These are phyloP conservation scores for Colletotrichum viniferum DNA, from an alignment of 2,329 filamentous ascomycete genomes.

Conservation along the genomic window DNA sequence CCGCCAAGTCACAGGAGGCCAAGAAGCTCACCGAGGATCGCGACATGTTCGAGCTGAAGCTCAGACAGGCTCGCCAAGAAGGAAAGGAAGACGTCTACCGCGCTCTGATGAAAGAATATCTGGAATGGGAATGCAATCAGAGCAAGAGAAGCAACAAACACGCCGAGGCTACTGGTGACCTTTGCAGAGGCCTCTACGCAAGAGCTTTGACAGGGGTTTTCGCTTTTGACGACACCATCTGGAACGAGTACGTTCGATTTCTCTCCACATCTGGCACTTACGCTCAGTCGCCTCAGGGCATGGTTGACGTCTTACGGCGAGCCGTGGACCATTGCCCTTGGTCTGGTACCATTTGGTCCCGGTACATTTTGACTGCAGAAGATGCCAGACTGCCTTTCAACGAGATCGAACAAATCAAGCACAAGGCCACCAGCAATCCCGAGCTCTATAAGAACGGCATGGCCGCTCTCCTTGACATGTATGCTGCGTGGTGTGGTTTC, in stretches of 20 bases:
- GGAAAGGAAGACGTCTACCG: slow-evolving; percentile 61
- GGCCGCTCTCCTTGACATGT: slow-evolving; percentile 87
- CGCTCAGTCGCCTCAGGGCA: slow-evolving; percentile 42
- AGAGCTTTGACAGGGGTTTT: slow-evolving; percentile 75
- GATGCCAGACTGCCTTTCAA: slow-evolving; percentile 76
- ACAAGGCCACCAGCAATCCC: slow-evolving; percentile 85
- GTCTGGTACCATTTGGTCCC: slow-evolving; percentile 89
- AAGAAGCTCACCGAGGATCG: slow-evolving; percentile 69
- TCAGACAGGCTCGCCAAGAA: slow-evolving; percentile 62
- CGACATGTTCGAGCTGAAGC: slow-evolving; percentile 70
- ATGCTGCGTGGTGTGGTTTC: slow-evolving; percentile 94
- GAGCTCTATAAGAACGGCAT: slow-evolving; percentile 85
- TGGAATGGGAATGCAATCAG: slow-evolving; percentile 81
- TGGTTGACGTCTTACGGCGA: slow-evolving; percentile 77
- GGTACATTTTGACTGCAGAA: slow-evolving; percentile 85
- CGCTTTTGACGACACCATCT: slow-evolving; percentile 74
- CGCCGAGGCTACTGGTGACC: slow-evolving; percentile 47
- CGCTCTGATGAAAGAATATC: slow-evolving; percentile 66
- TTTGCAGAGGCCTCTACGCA: slow-evolving; percentile 74
- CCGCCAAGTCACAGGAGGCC: slow-evolving; percentile 64
- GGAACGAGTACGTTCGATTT: slow-evolving; percentile 85
- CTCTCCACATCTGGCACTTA: slow-evolving; percentile 55
- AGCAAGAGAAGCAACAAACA: slow-evolving; percentile 58
- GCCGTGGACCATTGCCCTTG: slow-evolving; percentile 91
- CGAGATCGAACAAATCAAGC: slow-evolving; percentile 88